phyloP scores from a whole-genome alignment of 164 flowering plant genomes.

The Santalum album region DNA sequence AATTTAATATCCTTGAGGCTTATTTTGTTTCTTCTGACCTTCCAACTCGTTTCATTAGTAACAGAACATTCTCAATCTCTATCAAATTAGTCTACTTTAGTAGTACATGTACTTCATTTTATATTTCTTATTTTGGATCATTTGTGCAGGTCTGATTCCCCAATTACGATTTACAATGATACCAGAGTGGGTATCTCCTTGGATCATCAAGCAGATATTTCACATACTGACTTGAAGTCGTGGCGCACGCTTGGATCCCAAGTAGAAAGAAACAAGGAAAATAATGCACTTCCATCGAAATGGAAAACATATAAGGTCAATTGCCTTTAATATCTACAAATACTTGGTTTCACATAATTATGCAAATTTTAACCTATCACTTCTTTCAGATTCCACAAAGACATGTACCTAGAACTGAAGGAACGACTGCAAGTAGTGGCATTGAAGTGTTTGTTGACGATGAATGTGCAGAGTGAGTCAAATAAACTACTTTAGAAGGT shows the following conservation, averaged over 20 bases:
- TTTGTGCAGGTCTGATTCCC: conserved; percentile 23
- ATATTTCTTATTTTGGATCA: background rate
- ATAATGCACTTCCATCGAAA: conserved; percentile 58
- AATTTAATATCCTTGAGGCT: no score
- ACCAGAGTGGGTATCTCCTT: conserved; percentile 8
- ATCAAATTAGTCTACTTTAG: no score
- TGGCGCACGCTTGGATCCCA: conserved; percentile 68
- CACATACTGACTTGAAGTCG: conserved; percentile 27
- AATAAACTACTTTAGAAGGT: no score
- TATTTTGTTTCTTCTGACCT: no score
- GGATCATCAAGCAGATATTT: conserved; percentile 24
- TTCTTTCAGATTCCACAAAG: conserved; percentile 54
- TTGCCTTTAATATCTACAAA: background rate
- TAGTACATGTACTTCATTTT: background rate
- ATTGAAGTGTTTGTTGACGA: conserved; percentile 89
- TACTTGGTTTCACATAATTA: background rate
- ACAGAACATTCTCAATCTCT: no score
- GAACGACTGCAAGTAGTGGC: conserved; percentile 26
- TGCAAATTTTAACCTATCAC: background rate
- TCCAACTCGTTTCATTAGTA: no score
- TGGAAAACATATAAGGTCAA: conserved; percentile 77
- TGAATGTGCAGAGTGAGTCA: conserved; percentile 63
- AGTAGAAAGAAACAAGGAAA: conserved; percentile 84
- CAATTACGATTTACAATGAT: conserved; percentile 57
- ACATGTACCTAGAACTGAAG: conserved; percentile 30